These are phyloP conservation scores for Pachysandra terminalis DNA, from an alignment of 164 flowering plant species.

Conservation along the genomic window DNA sequence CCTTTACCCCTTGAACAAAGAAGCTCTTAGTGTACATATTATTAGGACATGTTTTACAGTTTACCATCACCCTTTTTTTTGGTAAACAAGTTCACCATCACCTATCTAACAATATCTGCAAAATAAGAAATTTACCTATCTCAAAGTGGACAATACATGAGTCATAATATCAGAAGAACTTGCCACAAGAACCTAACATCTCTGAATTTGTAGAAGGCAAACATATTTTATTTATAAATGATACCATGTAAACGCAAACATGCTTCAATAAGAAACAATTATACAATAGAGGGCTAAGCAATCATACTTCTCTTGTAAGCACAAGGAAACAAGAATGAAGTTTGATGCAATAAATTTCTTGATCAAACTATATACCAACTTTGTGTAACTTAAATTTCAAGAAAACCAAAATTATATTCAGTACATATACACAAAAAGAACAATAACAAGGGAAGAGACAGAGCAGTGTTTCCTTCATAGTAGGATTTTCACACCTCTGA, in stretches of 20 bases:
- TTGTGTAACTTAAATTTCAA: not conserved
- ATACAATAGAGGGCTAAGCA: not conserved
- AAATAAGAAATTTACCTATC: not conserved
- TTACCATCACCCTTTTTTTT: no score
- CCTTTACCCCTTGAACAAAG: not conserved
- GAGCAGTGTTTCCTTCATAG: not conserved
- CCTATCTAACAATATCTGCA: not conserved
- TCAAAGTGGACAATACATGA: not conserved
- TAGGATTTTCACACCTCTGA: constrained; percentile 43
- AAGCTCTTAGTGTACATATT: not conserved
- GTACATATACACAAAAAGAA: not conserved
- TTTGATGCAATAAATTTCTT: not conserved
- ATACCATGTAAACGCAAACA: not conserved
- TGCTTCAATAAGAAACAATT: not conserved
- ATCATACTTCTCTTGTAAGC: not conserved
- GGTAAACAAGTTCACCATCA: not conserved
- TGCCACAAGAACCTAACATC: not conserved
- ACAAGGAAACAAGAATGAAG: not conserved
- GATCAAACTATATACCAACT: not conserved
- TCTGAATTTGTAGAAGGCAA: not conserved
- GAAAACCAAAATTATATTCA: not conserved
- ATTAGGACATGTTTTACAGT: no score
- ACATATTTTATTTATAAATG: not conserved
- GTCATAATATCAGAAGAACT: not conserved
- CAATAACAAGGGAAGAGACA: not conserved